These are phyloP conservation scores for Phytophthora syringae DNA, from an alignment of 352 stramenopile genomes.

Conservation along the genomic window DNA sequence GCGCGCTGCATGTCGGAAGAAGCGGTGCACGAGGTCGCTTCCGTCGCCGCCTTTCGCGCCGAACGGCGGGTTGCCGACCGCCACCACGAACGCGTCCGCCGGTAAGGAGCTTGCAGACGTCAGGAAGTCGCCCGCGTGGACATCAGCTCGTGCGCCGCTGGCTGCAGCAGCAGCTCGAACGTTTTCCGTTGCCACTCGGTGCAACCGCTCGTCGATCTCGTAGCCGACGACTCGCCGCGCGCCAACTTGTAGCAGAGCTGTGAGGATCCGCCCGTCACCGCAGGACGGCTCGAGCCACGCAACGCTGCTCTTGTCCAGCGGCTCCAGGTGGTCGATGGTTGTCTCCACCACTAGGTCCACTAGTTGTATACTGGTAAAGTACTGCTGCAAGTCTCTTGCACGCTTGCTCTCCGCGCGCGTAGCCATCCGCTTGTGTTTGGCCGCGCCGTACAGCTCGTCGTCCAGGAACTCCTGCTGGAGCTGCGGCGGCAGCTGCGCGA, in stretches of 20 bases:
- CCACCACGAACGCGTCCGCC: slow-evolving; percentile 39
- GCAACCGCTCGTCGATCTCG: slow-evolving; percentile 60
- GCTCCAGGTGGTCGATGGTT: slow-evolving; percentile 29
- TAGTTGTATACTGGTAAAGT: slow-evolving; percentile 63
- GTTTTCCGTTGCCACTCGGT: slow-evolving; percentile 21
- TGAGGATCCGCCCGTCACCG: slow-evolving; percentile 66
- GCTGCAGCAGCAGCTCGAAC: slow-evolving; percentile 7
- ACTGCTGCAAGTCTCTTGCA: slow-evolving; percentile 73
- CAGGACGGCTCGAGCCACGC: slow-evolving; percentile 80
- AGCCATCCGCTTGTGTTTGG: slow-evolving; percentile 33
- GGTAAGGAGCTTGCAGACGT: slow-evolving; percentile 29
- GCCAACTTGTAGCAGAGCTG: slow-evolving; percentile 45
- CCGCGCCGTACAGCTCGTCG: slow-evolving; percentile 49
- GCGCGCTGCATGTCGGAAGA: slow-evolving; percentile 52
- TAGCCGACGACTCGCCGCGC: slow-evolving; percentile 56
- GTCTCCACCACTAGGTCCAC: slow-evolving; percentile 46
- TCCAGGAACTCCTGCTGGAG: slow-evolving; percentile 55
- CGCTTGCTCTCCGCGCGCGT: slow-evolving; percentile 36
- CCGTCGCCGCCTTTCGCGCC: slow-evolving; percentile 36
- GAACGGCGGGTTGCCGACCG: slow-evolving; percentile 77
- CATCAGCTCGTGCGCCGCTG: slow-evolving; percentile 17
- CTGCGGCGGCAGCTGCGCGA: slow-evolving; percentile 32
- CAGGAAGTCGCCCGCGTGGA: slow-evolving; percentile 64
- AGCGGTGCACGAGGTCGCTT: slow-evolving; percentile 60
- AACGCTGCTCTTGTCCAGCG: slow-evolving; percentile 20